Evolutionary conservation across 2,329 filamentous ascomycete genomes (phyloP), one percentile per base, ranked within the genome.

Genomic region (Penicillium olsonii): DNA sequence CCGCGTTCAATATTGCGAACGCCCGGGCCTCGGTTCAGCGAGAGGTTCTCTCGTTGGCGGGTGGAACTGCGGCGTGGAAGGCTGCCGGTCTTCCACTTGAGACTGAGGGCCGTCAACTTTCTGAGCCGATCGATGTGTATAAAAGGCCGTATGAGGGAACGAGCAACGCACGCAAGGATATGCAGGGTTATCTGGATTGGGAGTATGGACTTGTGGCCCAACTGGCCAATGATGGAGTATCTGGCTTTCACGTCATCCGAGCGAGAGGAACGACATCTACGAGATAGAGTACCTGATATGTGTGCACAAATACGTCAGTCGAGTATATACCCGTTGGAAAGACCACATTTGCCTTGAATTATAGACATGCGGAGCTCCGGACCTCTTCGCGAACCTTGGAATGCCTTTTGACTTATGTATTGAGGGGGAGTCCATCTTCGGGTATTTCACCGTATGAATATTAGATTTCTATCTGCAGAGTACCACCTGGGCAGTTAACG

Each of bases 121-220:
- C 64, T 10, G 47, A 63, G 35, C 63, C 65, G 2, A 65, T 66
- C 19, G 65, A 68, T 27, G 59, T 68, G n/a, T 67, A 68, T 45
- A 65, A 66, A 40, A 47, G 65, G 19, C 65, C 65, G 4, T 68
- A 68, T 27, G 65, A 68, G 51, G 65, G 65, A 2, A 66, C 62
- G 2, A 59, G 54, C 19, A 66, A 66, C 15, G 57, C 59, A 7
- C 46, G 56, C 15, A 57, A 67, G 42, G 57, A 62, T 37, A 68
- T 68, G 65, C 61, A 65, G 37, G 61, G 48, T 4, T 68, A 68
- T 45, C 59, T 68, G n/a, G 65, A 67, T 39, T 68, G 65, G 65
- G 64, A 68, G 41, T 63, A 67, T 55, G 62, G 62, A n/a, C 57
- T 67, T 42, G 57, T 67, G 0, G 65, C 59, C 5, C 62, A 65